These are phyloP conservation scores for Gyrodon lividus DNA, from an alignment of 768 basidiomycete genomes.

Conservation along the genomic window DNA sequence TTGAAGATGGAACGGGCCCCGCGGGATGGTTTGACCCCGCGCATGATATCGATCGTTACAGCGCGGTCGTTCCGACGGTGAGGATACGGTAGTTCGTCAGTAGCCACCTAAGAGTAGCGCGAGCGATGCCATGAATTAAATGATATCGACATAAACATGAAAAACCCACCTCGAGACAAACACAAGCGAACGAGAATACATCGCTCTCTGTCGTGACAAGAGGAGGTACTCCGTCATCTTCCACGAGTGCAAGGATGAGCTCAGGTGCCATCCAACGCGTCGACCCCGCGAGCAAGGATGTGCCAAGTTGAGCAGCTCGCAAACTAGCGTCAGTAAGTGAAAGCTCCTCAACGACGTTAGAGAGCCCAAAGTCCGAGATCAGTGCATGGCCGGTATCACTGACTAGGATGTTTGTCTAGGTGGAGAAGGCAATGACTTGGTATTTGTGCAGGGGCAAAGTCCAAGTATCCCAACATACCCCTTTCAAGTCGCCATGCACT, in stretches of 20 bases:
- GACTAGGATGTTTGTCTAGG: conserved; percentile 57
- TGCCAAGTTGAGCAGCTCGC: conserved; percentile 26
- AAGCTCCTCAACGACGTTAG: conserved; percentile 56
- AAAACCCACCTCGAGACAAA: conserved; percentile 54
- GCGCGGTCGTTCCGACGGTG: conserved; percentile 55
- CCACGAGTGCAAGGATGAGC: conserved; percentile 47
- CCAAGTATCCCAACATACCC: conserved; percentile 37
- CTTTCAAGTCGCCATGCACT: conserved; percentile 62
- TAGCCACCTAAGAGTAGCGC: conserved; percentile 41
- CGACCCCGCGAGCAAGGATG: conserved; percentile 35
- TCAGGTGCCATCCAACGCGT: conserved; percentile 52
- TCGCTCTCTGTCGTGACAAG: conserved; percentile 52
- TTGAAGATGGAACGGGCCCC: conserved; percentile 24
- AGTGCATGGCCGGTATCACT: conserved; percentile 50
- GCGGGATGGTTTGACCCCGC: conserved; percentile 47
- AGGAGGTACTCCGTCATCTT: conserved; percentile 42
- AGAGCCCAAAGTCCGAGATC: conserved; percentile 63
- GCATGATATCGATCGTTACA: conserved; percentile 53
- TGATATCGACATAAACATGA: not conserved
- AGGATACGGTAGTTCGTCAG: conserved; percentile 51
- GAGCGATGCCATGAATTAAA: not conserved
- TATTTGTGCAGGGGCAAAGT: not conserved
- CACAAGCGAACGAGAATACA: conserved; percentile 59
- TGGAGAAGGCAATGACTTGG: not conserved
- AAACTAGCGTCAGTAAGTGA: conserved; percentile 27